Evolutionary conservation across 345 rosid species (phyloP).

Genomic region (Syzygium jambos): DNA sequence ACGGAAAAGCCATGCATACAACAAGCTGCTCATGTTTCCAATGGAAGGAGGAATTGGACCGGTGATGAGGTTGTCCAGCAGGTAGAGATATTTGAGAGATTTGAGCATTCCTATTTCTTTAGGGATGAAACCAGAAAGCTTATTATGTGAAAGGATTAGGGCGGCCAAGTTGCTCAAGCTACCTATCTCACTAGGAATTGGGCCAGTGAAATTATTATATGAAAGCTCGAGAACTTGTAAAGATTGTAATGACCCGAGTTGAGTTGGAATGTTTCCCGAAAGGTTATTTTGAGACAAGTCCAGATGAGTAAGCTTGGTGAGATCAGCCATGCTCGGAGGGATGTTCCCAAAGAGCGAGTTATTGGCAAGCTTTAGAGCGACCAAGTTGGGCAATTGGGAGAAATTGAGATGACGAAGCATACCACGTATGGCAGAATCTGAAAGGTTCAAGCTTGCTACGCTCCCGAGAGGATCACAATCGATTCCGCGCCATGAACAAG

Average conservation of each 20-base stretch:
- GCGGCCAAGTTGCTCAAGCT: background rate
- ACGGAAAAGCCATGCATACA: too few relatives aligned
- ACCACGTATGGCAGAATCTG: background rate
- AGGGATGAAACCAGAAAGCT: background rate
- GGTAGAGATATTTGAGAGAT: background rate
- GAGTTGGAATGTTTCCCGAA: background rate
- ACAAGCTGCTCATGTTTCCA: background rate
- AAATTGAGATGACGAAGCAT: background rate
- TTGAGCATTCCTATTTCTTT: background rate
- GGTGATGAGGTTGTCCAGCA: background rate
- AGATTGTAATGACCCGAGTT: background rate
- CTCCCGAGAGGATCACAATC: background rate
- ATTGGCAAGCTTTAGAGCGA: background rate
- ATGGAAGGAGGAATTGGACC: background rate
- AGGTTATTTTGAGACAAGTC: background rate
- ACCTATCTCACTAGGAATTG: background rate
- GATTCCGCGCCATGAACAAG: constrained; percentile 10
- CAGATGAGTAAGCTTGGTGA: background rate
- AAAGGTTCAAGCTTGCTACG: background rate
- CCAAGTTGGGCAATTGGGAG: background rate
- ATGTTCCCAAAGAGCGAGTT: background rate
- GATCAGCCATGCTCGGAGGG: background rate
- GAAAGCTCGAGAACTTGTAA: background rate
- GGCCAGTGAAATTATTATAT: background rate
- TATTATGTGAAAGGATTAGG: background rate